Percentiles rank a stretch among this genome's conserved stretches.
phyloP scores from a whole-genome alignment of 306 rosid genomes.

The Cucurbita argyrosperma region DNA sequence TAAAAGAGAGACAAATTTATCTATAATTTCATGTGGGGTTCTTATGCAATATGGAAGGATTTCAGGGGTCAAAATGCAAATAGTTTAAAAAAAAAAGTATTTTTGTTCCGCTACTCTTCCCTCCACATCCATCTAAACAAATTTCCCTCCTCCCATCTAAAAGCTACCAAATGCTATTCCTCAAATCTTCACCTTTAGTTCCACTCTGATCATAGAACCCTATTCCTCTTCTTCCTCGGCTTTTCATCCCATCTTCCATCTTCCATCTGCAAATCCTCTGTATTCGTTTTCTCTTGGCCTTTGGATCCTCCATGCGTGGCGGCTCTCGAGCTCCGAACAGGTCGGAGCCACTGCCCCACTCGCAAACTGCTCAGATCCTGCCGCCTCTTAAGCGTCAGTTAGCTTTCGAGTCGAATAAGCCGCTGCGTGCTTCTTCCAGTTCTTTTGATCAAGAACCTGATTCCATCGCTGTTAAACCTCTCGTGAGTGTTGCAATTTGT shows the following conservation, averaged over 20 bases:
- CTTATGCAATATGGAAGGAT: not conserved
- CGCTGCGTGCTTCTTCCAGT: slow-evolving; percentile 36
- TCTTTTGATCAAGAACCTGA: slow-evolving; percentile 46
- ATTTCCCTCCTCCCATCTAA: slow-evolving; percentile 76
- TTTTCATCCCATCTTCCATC: not conserved
- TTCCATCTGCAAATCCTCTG: slow-evolving; percentile 5
- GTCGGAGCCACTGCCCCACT: slow-evolving; percentile 21
- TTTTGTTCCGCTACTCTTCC: slow-evolving; percentile 42
- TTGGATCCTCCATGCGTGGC: slow-evolving; percentile 41
- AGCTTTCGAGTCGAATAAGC: slow-evolving; percentile 55
- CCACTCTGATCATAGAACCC: slow-evolving; percentile 5
- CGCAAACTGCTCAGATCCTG: slow-evolving; percentile 24
- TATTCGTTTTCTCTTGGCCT: not conserved
- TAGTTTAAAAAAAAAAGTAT: not conserved
- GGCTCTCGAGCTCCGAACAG: slow-evolving; percentile 47
- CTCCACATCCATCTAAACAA: slow-evolving; percentile 99
- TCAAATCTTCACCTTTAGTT: not conserved
- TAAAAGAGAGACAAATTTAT: too few relatives aligned
- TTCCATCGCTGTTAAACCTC: slow-evolving; percentile 67
- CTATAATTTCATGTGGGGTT: not conserved
- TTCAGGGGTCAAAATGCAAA: slow-evolving; percentile 10
- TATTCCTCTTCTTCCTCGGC: not conserved
- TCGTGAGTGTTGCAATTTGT: slow-evolving; percentile 18
- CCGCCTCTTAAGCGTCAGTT: slow-evolving; percentile 69
- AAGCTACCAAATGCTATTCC: slow-evolving; percentile 13